phyloP scores from a whole-genome alignment of 108 stramenopile genomes.

The Conticribra guillardii region DNA sequence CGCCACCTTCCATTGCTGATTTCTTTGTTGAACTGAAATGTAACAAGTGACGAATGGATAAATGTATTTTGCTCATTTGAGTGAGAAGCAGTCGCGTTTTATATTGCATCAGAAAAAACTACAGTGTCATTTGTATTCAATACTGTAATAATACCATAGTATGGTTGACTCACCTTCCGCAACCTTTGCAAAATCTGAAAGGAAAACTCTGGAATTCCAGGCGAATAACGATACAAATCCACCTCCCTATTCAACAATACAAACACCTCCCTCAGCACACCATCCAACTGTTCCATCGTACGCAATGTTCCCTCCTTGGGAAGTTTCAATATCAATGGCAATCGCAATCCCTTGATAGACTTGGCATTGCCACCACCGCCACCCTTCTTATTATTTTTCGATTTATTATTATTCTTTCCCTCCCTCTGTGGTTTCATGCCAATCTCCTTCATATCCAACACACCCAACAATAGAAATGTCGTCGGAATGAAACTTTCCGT shows the following conservation, averaged over 20 bases:
- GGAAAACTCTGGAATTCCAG: slow-evolving; percentile 87
- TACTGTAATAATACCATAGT: neutral
- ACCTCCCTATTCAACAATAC: slow-evolving; percentile 82
- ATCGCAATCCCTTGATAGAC: slow-evolving; percentile 44
- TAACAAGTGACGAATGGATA: too few relatives aligned
- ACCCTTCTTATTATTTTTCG: slow-evolving; percentile 10
- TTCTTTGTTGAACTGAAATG: slow-evolving; percentile 77
- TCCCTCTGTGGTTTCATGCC: slow-evolving; percentile 62
- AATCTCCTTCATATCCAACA: slow-evolving; percentile 87
- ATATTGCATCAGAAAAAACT: too few relatives aligned
- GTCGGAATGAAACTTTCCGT: slow-evolving; percentile 91
- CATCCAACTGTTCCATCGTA: slow-evolving; percentile 82
- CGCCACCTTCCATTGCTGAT: slow-evolving; percentile 78
- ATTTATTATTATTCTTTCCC: too few relatives aligned
- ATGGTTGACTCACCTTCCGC: slow-evolving; percentile 59
- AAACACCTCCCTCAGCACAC: slow-evolving; percentile 75
- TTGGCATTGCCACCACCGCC: slow-evolving; percentile 38
- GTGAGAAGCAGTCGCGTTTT: too few relatives aligned
- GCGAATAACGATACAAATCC: slow-evolving; percentile 87
- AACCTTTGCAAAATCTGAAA: slow-evolving; percentile 73
- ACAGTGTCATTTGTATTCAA: slow-evolving; percentile 2
- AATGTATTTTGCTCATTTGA: too few relatives aligned
- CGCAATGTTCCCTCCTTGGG: slow-evolving; percentile 82
- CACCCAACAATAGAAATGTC: slow-evolving; percentile 79
- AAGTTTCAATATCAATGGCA: slow-evolving; percentile 66